Base-by-base conservation (phyloP, 495 filamentous ascomycete species). In the Daldinia concentrica region DNA sequence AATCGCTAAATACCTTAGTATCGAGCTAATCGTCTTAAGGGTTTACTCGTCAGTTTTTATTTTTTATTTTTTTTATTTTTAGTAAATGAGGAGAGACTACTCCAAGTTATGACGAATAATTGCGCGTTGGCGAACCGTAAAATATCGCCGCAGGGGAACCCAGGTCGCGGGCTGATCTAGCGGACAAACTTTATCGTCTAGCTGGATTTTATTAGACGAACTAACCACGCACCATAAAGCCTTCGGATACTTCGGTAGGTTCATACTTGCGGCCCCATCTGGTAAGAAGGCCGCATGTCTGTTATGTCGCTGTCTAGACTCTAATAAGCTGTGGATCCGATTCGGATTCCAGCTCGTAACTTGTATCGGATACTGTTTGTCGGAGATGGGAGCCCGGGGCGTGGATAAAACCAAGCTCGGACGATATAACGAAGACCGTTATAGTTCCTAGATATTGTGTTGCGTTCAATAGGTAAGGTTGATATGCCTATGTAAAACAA, bases 71-170 rank as follows among this genome's bases (percentile, higher is more conserved):
- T 36, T 4, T 36, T 14, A 0, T 36, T 36, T 12, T 34, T 34
- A 34, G 2, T 30, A 34, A 34, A 12, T 34, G 32, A 2, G 9
- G 9, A 34, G 32, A 34, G 9, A 2, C 32, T 3, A 4, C 32
- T 60, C 17, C 45, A 22, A 64, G 52, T 58, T 58, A 62, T 64
- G 64, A 68, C 64, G 61, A 59, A 37, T 58, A 26, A 64, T 65
- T 59, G 64, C 60, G 56, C 36, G 45, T 61, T 17, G n/a, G 19
- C 14, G 19, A 64, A 54, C 45, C 9, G 14, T 59, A 45, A 65
- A 29, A 48, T 55, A n/a, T 32, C 4, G 15, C 30, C 15, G 60
- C 64, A 72, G 55, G 59, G 64, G 4, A 51, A 39, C 43, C 64
- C 60, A 72, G 34, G 64, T 51, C 24, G 36, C 56, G 19, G n/a